Base-by-base conservation (phyloP, 2,329 filamentous ascomycete species). In the Sphaerostilbella broomeana region DNA sequence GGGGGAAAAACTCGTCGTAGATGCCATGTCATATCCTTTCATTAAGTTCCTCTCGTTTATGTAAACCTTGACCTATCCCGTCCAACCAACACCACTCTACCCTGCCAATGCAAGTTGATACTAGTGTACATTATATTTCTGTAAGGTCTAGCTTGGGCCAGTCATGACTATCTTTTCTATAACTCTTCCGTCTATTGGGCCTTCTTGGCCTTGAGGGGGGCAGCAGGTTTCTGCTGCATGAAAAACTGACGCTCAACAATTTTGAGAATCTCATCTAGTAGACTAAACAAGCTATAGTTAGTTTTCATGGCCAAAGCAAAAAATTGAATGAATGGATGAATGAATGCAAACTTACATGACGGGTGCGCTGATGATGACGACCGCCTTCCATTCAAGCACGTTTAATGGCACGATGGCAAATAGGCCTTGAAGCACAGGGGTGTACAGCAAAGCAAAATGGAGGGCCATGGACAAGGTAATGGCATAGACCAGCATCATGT, bases 401-500 rank as follows among this genome's bases (percentile, higher is more conserved):
- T 90, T 83, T 50, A 98, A 66, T 8, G 92, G 89, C 47, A 95
- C 65, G 49, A 98, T 97, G 25, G 85, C 86, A 69, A 98, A 98
- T 43, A 98, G 68, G 6, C 69, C 71, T 66, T 95, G 90, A 43
- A 98, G 67, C 66, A 95, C 79, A 0, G 94, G 92, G 3, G 82
- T 84, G 66, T 98, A 98, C 25, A 98, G 74, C 35, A 98, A 81
- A 17, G 81, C 86, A 62, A 97, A 95, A 72, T 98, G 92, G 41
- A 98, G 74, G 1, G 79, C 79, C 92, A 98, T 98, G 26, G 86
- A 94, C 47, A 98, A 70, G 9, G 76, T 72, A 57, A 98, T 95
- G 47, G 92, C 94, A 55, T 94, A 95, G 40, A 98, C 86, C 13
- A 98, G 81, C 75, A 95, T 92, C 83, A 95, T 92, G 69, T 98